phyloP scores from a whole-genome alignment of 129 eudicot genomes.

The Mikania micrantha region DNA sequence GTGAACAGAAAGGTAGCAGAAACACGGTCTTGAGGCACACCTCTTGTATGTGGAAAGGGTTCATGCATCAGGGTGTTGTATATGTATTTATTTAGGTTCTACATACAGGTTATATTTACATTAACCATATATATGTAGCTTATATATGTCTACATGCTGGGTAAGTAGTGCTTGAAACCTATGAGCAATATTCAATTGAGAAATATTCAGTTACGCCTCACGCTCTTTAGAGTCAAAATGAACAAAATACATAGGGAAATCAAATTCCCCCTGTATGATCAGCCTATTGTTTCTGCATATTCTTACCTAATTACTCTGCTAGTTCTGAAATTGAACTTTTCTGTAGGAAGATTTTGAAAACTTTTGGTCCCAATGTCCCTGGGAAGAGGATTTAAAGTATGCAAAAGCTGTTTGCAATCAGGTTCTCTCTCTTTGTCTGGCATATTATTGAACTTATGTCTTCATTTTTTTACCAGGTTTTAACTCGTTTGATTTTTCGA shows the following conservation, averaged over 20 bases:
- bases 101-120: no score
- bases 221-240: no score
- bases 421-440: conserved; percentile 35
- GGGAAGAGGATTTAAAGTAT: conserved; percentile 94
- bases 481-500: not conserved
- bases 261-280: not conserved
- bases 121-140: no score
- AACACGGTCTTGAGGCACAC: no score
- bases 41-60: no score
- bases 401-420: conserved; percentile 94
- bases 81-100: no score
- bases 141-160: no score
- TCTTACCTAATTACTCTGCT: not conserved
- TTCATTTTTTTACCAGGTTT: not conserved
- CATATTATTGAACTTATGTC: not conserved
- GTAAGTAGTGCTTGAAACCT: no score
- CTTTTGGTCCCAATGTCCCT: conserved; percentile 94
- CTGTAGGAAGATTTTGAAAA: conserved; percentile 83
- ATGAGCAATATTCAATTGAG: no score
- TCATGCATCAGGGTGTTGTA: no score
- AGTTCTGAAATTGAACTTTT: conserved; percentile 16
- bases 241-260: not conserved
- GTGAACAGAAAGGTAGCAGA: no score
- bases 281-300: not conserved
- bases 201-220: no score